phyloP scores from a whole-genome alignment of 805 yeast genomes.

The Metschnikowia cerradonensis region DNA sequence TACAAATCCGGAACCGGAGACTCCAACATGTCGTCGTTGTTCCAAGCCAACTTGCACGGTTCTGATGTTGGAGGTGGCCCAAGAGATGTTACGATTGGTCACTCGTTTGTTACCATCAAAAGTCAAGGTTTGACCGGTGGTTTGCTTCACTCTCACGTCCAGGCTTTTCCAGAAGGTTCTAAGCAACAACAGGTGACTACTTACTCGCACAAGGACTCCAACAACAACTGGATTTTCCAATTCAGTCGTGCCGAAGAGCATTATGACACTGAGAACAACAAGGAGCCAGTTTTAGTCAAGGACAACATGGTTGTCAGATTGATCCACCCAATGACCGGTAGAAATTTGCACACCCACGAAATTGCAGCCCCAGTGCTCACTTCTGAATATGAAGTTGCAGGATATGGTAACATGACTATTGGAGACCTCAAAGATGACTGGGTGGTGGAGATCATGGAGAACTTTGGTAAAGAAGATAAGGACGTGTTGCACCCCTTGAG shows the following conservation, averaged over 20 bases:
- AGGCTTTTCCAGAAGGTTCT: conserved; percentile 45
- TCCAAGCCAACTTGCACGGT: conserved; percentile 73
- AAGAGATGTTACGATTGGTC: conserved; percentile 60
- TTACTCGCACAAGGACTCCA: conserved; percentile 43
- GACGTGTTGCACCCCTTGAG: conserved; percentile 71
- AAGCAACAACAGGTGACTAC: conserved; percentile 47
- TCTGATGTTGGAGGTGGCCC: conserved; percentile 65
- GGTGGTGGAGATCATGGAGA: conserved; percentile 67
- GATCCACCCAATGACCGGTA: conserved; percentile 56
- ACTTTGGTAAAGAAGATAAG: conserved; percentile 51
- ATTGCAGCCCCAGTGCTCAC: conserved; percentile 59
- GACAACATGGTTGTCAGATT: conserved; percentile 64
- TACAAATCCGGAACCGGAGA: conserved; percentile 80
- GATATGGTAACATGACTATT: conserved; percentile 60
- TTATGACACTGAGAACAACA: conserved; percentile 30
- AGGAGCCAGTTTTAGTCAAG: conserved; percentile 36
- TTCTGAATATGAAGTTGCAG: conserved; percentile 59
- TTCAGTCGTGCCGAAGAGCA: conserved; percentile 37
- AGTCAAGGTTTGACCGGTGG: conserved; percentile 44
- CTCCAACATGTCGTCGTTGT: conserved; percentile 72
- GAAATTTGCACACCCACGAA: conserved; percentile 70
- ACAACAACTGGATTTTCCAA: conserved; percentile 47
- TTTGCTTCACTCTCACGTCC: conserved; percentile 44
- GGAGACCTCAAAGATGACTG: conserved; percentile 79
- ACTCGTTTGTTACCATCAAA: conserved; percentile 37